Base-by-base conservation (phyloP, 1,284 basidiomycete species). In the Puccinia hordei region DNA sequence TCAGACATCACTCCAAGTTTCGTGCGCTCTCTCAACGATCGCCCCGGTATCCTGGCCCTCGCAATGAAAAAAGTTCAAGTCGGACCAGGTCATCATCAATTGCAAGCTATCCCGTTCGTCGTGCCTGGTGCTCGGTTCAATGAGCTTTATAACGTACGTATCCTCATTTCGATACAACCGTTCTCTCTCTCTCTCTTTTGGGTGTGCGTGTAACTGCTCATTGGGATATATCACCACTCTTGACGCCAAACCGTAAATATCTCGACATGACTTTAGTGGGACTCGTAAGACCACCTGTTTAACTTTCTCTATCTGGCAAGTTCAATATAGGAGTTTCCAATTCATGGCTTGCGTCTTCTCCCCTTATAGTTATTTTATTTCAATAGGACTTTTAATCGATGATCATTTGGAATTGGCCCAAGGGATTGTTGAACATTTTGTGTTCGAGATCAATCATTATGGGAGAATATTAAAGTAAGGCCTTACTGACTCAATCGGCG, bases 401-500 rank as follows among this genome's bases (percentile, higher is more conserved):
- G 95, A 94, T 38, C 91, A 95, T 84, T 90, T 97, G 57, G 90
- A 92, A 82, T 92, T 98, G 89, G 96, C 96, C 10, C 94, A 94
- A 87, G 93, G 93, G 83, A 95, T 97, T 89, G 94, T 98, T 68
- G 96, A 98, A 82, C 96, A 99, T 86, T 99, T 98, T 87, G 92
- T 98, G 85, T 99, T 99, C 85, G 94, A 99, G 88, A 98, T 99
- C 88, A 94, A 91, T 87, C 93, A 98, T 87, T 98, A 98, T 86
- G 92, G 92, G 88, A 98, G 96, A 86, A 84, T 86, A 59, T 82
- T 85, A 78, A 85, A 86, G 82, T 85, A 84, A 30, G 85, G 85
- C 79, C 46, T 71, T 53, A 5, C 8, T 73, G 38, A 59, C 6
- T 3, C n/a, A 57, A 15, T 22, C 10, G n/a, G 10, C 8, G 13